Conservation (phyloP, 169 alveolate genomes). For the Besnoitia besnoiti region DNA sequence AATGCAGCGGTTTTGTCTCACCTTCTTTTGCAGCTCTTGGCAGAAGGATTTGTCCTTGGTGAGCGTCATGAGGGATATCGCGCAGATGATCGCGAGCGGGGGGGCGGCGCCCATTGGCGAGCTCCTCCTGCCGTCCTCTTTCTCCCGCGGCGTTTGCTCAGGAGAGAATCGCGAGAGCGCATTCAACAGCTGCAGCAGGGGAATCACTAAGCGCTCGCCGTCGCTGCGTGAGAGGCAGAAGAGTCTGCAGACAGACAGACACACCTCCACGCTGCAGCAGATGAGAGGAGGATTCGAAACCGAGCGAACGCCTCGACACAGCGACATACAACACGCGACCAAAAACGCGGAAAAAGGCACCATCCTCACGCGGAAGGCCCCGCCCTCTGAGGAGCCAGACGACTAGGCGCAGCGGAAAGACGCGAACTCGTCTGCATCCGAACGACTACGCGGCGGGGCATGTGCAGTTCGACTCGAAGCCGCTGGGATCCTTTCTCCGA, state of each 20-base stretch:
- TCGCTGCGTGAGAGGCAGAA: constrained; percentile 28
- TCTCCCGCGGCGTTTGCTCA: neutral
- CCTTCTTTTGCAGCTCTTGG: neutral
- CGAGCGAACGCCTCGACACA: no score
- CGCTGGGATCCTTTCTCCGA: no score
- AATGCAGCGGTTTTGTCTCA: no score
- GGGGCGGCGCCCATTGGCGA: neutral
- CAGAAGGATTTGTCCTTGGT: constrained; percentile 35
- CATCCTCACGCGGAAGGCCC: no score
- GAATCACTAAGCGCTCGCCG: neutral
- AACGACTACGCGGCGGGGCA: no score
- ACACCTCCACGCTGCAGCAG: neutral
- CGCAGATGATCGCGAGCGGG: constrained; percentile 4
- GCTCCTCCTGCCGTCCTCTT: neutral
- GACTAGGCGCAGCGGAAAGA: neutral
- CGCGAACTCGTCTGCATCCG: no score
- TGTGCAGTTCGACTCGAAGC: no score
- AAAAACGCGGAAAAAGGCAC: no score
- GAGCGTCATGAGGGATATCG: neutral
- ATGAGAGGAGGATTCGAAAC: neutral
- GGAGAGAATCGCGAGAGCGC: neutral
- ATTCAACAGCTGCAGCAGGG: constrained; percentile 9
- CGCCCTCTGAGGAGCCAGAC: no score
- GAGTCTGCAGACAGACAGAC: neutral
- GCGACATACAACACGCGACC: no score